Evolutionary conservation across 2,329 filamentous ascomycete genomes (phyloP).

Genomic region (Cordyceps militaris): DNA sequence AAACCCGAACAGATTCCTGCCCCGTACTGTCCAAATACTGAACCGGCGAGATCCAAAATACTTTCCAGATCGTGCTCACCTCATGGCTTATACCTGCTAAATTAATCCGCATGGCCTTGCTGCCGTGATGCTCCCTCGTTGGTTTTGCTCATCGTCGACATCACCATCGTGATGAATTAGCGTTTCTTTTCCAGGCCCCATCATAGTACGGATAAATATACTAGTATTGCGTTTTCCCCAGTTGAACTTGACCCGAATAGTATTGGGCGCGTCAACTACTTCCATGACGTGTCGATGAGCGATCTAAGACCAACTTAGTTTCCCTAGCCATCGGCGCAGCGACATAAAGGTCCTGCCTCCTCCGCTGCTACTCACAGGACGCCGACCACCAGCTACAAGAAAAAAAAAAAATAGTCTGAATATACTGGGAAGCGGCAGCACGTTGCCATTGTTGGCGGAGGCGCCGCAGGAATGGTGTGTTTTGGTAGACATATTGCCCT

Average conservation of each 20-base stretch:
- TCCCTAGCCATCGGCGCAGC: neutral
- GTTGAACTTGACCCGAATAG: neutral
- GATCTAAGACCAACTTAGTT: neutral
- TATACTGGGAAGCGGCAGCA: slow-evolving; percentile 29
- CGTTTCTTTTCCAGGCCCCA: no score
- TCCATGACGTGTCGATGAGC: slow-evolving; percentile 7
- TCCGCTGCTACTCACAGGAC: neutral
- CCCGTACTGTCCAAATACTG: no score
- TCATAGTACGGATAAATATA: no score
- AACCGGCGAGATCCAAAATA: no score
- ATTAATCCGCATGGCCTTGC: no score
- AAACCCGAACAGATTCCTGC: no score
- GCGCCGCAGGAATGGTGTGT: slow-evolving; percentile 53
- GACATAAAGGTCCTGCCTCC: neutral
- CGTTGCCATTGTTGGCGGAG: slow-evolving; percentile 54
- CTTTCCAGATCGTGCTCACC: no score
- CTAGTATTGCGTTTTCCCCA: no score
- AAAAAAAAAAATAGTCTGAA: neutral
- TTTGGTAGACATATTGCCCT: neutral
- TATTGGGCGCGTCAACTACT: neutral
- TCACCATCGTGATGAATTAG: no score
- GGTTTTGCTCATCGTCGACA: no score
- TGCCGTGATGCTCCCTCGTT: no score
- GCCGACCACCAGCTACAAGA: neutral
- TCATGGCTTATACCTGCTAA: no score